These are phyloP conservation scores for Fusarium setosum DNA, from an alignment of 2,329 filamentous ascomycete species.

Conservation along the genomic window DNA sequence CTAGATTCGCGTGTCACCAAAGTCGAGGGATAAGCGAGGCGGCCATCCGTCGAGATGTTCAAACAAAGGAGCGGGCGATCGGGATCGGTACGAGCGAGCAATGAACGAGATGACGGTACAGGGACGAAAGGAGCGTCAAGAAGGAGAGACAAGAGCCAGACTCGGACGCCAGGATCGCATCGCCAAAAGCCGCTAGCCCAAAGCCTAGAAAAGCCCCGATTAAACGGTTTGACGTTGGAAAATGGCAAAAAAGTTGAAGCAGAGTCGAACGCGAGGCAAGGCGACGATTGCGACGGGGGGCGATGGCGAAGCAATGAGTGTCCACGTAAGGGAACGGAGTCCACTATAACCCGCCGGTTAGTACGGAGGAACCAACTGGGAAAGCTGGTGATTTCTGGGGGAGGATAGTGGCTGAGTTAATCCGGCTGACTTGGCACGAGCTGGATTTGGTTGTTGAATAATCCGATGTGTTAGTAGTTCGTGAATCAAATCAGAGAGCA, in stretches of 20 bases:
- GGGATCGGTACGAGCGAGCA: conserved; percentile 17
- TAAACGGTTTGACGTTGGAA: conserved; percentile 10
- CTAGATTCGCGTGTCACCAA: conserved; percentile 12
- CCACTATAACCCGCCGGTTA: conserved; percentile 35
- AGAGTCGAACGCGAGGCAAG: conserved; percentile 20
- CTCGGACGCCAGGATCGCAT: conserved; percentile 34
- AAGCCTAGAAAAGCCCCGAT: conserved; percentile 5
- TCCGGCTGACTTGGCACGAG: conserved; percentile 30
- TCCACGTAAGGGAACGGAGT: conserved; percentile 43
- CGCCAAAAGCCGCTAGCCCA: conserved; percentile 31
- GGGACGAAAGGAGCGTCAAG: conserved; percentile 40
- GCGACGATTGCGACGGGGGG: conserved; percentile 33
- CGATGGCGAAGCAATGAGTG: conserved; percentile 38
- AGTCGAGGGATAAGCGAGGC: conserved; percentile 11
- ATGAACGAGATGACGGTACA: conserved; percentile 14
- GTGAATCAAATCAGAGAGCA: not conserved
- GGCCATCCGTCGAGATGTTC: conserved; percentile 25
- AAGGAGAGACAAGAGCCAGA: conserved; percentile 39
- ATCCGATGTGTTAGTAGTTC: no score
- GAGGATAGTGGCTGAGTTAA: conserved; percentile 33
- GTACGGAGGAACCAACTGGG: conserved; percentile 25
- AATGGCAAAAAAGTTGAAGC: conserved; percentile 22
- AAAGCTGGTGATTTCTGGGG: conserved; percentile 15
- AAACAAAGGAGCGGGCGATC: conserved; percentile 32
- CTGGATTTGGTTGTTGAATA: not conserved